Conservation (phyloP, 768 basidiomycete genomes). For the Mrakia hoshinonis region DNA sequence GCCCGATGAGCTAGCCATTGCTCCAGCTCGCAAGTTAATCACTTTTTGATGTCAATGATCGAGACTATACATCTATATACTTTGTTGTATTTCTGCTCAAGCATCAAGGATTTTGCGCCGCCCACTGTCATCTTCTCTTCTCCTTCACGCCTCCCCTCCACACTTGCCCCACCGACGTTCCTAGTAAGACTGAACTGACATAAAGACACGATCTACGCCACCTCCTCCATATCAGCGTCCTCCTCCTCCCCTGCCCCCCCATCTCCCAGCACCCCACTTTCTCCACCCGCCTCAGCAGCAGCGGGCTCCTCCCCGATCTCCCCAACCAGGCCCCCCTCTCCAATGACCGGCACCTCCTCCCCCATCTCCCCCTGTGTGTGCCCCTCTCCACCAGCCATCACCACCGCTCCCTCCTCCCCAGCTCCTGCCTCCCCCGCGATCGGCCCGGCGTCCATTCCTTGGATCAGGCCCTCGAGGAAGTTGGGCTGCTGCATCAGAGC, state of each 20-base stretch:
- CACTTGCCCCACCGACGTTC: too few species aligned
- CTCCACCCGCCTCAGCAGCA: background rate
- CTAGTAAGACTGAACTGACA: too few species aligned
- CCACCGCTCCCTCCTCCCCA: background rate
- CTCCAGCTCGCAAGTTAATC: conserved; percentile 13
- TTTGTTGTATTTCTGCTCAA: too few species aligned
- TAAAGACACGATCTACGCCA: too few species aligned
- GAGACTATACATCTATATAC: too few species aligned
- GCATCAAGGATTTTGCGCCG: too few species aligned
- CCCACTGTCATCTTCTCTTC: too few species aligned
- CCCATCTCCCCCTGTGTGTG: background rate
- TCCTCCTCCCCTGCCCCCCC: conserved; percentile 14
- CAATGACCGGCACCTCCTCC: background rate
- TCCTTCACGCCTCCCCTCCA: too few species aligned
- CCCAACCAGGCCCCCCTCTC: background rate
- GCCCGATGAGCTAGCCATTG: conserved; percentile 24
- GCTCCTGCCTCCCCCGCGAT: background rate
- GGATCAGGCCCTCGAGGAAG: background rate
- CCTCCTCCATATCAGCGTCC: conserved; percentile 27
- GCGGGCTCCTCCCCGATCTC: background rate
- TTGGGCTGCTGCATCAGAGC: background rate
- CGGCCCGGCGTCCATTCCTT: too few species aligned
- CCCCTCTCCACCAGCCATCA: background rate
- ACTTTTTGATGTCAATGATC: too few species aligned
- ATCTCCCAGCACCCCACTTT: background rate